Conservation (phyloP, 2,329 filamentous ascomycete genomes). For the Fusarium marasasianum region DNA sequence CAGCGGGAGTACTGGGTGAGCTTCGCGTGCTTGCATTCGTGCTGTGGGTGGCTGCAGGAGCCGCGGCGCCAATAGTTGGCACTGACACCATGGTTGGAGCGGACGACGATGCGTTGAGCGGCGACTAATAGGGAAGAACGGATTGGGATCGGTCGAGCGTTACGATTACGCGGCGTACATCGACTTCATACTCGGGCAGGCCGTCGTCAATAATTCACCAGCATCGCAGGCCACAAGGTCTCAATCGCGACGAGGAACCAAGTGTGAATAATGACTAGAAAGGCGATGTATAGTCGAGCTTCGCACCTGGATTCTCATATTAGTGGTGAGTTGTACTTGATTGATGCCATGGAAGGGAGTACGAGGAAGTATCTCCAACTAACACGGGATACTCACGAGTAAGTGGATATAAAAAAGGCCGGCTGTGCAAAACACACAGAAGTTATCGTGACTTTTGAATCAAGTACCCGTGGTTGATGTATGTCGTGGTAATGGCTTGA, state of each 20-base stretch:
- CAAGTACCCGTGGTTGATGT: slow-evolving; percentile 13
- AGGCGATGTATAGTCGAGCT: neutral
- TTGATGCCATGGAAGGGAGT: slow-evolving; percentile 24
- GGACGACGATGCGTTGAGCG: slow-evolving; percentile 3
- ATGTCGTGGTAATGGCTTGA: slow-evolving; percentile 17
- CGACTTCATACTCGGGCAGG: slow-evolving; percentile 40
- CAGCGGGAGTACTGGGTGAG: slow-evolving; percentile 57
- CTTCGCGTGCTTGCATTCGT: slow-evolving; percentile 62
- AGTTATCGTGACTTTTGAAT: neutral
- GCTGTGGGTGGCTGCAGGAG: slow-evolving; percentile 51
- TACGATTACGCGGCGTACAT: slow-evolving; percentile 32
- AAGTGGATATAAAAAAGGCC: slow-evolving; percentile 12
- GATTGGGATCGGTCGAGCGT: slow-evolving; percentile 31
- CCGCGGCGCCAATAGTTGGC: slow-evolving; percentile 51
- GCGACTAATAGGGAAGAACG: slow-evolving; percentile 14
- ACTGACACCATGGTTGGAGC: slow-evolving; percentile 52
- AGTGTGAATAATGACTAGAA: neutral
- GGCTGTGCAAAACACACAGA: slow-evolving; percentile 2
- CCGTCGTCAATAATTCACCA: slow-evolving; percentile 38
- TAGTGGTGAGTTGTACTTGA: slow-evolving; percentile 19
- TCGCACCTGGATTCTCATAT: slow-evolving; percentile 16
- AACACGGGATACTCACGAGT: slow-evolving; percentile 37
- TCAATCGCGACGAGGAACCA: slow-evolving; percentile 28
- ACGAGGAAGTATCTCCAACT: slow-evolving; percentile 36
- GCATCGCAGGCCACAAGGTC: slow-evolving; percentile 39